phyloP scores from a whole-genome alignment of 2,329 filamentous ascomycete genomes.

The Talaromyces sp. region DNA sequence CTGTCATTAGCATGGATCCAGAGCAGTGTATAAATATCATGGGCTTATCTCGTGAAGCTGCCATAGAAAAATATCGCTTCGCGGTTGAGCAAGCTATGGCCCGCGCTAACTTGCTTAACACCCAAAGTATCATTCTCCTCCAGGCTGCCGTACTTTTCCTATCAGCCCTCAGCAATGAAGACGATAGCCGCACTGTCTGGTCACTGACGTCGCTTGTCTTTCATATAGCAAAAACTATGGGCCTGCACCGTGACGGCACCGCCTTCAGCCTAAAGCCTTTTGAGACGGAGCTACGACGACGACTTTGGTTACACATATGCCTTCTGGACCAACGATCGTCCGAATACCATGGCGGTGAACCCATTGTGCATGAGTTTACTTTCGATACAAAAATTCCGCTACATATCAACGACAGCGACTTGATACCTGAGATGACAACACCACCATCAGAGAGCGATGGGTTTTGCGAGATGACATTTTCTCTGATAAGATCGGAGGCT shows the following conservation, averaged over 20 bases:
- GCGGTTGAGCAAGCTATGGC: not conserved
- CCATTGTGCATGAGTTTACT: not conserved
- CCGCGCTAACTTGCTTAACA: not conserved
- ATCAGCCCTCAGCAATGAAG: not conserved
- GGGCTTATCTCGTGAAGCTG: not conserved
- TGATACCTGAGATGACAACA: not conserved
- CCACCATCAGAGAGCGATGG: not conserved
- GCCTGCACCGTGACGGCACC: slow-evolving; percentile 51
- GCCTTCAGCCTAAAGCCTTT: slow-evolving; percentile 51
- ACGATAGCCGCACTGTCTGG: not conserved
- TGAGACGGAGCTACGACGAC: slow-evolving; percentile 35
- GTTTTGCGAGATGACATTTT: too few relatives aligned
- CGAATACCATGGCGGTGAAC: not conserved
- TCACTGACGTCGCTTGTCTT: not conserved
- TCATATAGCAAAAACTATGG: not conserved
- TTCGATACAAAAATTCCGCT: slow-evolving; percentile 16
- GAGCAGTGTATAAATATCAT: slow-evolving; percentile 14
- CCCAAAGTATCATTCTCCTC: not conserved
- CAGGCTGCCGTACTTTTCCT: not conserved
- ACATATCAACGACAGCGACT: not conserved
- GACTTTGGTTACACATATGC: slow-evolving; percentile 8
- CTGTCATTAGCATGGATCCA: slow-evolving; percentile 16
- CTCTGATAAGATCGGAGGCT: too few relatives aligned
- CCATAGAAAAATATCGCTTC: not conserved
- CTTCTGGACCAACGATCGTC: slow-evolving; percentile 7